These are phyloP conservation scores for Glomus cerebriforme DNA, from an alignment of 192 early-diverging fungal genomes.

Conservation along the genomic window DNA sequence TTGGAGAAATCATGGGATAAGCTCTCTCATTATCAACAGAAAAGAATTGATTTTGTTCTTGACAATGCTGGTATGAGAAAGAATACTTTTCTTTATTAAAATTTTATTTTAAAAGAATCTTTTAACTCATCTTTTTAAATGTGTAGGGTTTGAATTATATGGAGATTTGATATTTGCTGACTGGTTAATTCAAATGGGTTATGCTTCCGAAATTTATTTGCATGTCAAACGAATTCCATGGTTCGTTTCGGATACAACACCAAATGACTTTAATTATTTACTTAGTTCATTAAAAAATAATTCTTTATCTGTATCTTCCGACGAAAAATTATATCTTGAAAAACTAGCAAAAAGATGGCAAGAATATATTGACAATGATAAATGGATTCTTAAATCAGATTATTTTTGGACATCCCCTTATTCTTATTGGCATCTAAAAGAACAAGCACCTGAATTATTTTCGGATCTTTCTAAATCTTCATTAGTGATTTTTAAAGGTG, in stretches of 20 bases:
- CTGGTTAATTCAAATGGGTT: constrained; percentile 69
- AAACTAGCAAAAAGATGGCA: constrained; percentile 67
- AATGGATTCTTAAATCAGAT: constrained; percentile 70
- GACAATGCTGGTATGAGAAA: constrained; percentile 85
- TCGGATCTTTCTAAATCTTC: constrained; percentile 55
- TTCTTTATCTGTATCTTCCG: constrained; percentile 36
- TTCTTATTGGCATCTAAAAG: constrained; percentile 77
- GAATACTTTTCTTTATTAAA: neutral
- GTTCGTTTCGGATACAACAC: constrained; percentile 96
- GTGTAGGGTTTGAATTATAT: constrained; percentile 83
- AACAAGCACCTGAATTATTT: constrained; percentile 66
- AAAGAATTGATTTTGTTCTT: constrained; percentile 80
- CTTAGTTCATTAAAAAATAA: constrained; percentile 40
- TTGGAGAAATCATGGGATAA: constrained; percentile 57
- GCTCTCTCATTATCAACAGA: constrained; percentile 53
- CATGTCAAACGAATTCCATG: constrained; percentile 90
- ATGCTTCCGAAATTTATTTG: constrained; percentile 71
- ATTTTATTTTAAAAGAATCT: neutral
- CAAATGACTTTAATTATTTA: constrained; percentile 77
- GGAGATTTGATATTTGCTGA: constrained; percentile 88
- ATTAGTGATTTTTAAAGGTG: constrained; percentile 92
- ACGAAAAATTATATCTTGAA: constrained; percentile 48
- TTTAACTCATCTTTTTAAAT: neutral
- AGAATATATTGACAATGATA: constrained; percentile 57
- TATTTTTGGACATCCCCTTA: constrained; percentile 88